Evolutionary conservation across 179 eudicot genomes (phyloP).

Genomic region (Dionaea muscipula): DNA sequence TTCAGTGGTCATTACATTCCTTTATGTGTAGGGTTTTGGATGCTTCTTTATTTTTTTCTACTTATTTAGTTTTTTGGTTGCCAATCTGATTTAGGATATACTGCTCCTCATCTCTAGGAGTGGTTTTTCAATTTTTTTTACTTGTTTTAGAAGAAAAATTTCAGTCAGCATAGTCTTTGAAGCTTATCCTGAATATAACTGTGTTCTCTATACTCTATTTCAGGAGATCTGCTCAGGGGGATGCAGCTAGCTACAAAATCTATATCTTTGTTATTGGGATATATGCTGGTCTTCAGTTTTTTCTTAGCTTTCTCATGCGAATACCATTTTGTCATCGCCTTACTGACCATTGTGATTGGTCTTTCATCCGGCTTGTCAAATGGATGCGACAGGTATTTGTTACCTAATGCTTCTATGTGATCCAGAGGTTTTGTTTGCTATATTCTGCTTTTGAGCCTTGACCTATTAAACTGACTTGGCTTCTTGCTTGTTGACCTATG

Average conservation of each 20-base stretch:
- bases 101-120: too few relatives aligned
- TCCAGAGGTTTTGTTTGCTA: not conserved
- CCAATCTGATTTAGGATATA: too few relatives aligned
- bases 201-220: constrained; percentile 5
- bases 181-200: not conserved
- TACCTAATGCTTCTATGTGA: not conserved
- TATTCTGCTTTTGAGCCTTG: not conserved
- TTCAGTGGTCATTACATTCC: constrained; percentile 67
- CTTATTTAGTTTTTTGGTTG: too few relatives aligned
- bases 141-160: too few relatives aligned
- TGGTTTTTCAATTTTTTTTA: too few relatives aligned
- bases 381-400: constrained; percentile 90
- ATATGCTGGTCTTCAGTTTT: constrained; percentile 70
- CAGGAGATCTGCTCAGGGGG: constrained; percentile 74
- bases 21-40: constrained; percentile 59
- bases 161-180: not conserved
- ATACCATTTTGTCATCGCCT: constrained; percentile 76
- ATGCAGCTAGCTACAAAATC: constrained; percentile 40
- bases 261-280: constrained; percentile 60
- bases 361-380: constrained; percentile 60
- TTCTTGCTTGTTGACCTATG: not conserved
- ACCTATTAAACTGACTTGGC: not conserved
- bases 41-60: constrained; percentile 5
- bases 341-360: constrained; percentile 70
- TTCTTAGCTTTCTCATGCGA: constrained; percentile 66